Evolutionary conservation across 2,329 filamentous ascomycete species (phyloP).

Genomic region (Ilyonectria sp.): DNA sequence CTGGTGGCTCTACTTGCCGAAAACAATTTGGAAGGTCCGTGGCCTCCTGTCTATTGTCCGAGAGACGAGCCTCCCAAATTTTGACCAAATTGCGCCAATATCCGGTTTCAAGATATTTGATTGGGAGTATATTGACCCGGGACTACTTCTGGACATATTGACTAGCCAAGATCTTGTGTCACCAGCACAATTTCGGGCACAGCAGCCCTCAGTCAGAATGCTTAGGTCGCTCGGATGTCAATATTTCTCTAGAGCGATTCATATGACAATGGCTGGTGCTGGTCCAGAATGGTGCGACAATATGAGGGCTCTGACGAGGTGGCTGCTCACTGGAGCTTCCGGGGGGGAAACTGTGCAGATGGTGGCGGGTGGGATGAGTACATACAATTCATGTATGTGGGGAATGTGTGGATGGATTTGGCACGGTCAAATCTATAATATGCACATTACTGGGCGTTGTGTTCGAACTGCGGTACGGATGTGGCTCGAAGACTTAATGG

Average conservation of each 20-base stretch:
- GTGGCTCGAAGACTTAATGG: slow-evolving; percentile 23
- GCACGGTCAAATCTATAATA: not conserved
- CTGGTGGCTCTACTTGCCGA: not conserved
- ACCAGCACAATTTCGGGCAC: not conserved
- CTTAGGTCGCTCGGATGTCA: not conserved
- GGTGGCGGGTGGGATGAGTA: not conserved
- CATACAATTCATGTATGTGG: not conserved
- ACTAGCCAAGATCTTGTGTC: not conserved
- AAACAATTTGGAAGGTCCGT: not conserved
- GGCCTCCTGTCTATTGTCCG: not conserved
- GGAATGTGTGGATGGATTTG: not conserved
- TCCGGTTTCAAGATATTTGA: not conserved
- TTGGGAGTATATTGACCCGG: not conserved
- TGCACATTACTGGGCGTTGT: not conserved
- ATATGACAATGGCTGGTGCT: not conserved
- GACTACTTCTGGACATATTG: not conserved
- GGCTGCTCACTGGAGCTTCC: not conserved
- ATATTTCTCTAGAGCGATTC: not conserved
- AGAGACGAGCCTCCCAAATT: not conserved
- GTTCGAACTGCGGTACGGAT: slow-evolving; percentile 1
- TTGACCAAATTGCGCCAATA: not conserved
- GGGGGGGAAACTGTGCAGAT: too few species aligned
- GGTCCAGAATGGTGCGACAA: rapidly evolving
- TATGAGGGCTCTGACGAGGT: not conserved
- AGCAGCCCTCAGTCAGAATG: not conserved